Evolutionary conservation across 1,284 basidiomycete genomes (phyloP), one percentile per base, ranked within the genome.

Genomic region (Malassezia restricta): DNA sequence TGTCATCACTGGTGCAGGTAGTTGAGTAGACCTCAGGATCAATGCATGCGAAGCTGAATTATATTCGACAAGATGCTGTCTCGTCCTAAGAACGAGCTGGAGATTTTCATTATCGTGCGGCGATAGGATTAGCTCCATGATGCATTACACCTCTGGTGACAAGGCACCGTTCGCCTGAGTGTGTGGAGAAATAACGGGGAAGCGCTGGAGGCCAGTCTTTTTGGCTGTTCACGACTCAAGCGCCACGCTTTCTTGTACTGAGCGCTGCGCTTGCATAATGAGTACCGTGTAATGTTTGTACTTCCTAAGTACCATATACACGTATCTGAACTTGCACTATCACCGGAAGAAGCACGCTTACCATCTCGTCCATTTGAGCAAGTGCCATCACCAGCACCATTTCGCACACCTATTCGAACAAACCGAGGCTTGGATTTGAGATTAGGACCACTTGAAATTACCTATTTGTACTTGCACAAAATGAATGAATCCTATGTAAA

Each of bases 81-180:
- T 47, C 9, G 64, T 65, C 9, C 66, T 55, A 9, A 68, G 46
- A 6, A 68, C 58, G 37, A 68, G 57, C 40, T 68, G 66, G 6
- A 64, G 47, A 27, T 65, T 61, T 43, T 53, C 43, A 38, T 35
- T 32, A 11, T 28, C 12, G 27, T 17, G 44, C 40, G 33, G 28
- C 27, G 58, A 50, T 1, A 57, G 60, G 6, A 66, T 57, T 0
- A 66, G 55, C 20, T 64, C 62, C 42, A 57, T 59, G 35, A 15
- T 20, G 37, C n/a, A 24, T 24, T 24, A 24, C 20, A 24, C 20
- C 20, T 24, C 20, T 24, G 20, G 20, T 24, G 5, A 5, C 20
- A 24, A 24, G 20, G 20, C 20, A 24, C 20, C 20, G 20, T 24
- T 4, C 4, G 20, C 20, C 20, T 24, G 20, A 24, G 2, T 24